Conservation (phyloP, 257 asterid genomes). For the Solanum appendiculatum region DNA sequence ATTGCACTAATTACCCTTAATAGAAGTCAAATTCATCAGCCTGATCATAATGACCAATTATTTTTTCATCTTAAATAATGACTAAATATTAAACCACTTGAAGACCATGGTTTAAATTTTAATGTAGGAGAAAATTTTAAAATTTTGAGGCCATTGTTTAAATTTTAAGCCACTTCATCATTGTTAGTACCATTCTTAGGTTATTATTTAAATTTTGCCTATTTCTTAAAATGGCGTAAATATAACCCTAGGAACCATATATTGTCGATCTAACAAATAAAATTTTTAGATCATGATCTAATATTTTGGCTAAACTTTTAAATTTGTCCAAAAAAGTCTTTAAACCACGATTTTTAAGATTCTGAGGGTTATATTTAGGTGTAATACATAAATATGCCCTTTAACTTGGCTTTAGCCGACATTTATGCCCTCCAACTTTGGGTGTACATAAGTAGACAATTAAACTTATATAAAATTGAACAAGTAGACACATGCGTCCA, state of each 20-base stretch:
- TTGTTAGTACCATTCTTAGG: not conserved
- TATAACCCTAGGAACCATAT: not conserved
- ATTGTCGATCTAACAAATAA: not conserved
- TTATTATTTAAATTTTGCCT: not conserved
- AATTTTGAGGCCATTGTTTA: not conserved
- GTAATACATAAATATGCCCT: too few relatives aligned
- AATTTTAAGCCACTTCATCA: not conserved
- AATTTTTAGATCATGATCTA: not conserved
- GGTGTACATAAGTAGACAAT: too few relatives aligned
- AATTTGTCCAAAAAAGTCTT: not conserved
- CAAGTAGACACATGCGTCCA: not conserved
- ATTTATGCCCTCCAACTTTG: rapidly evolving
- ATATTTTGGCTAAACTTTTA: not conserved
- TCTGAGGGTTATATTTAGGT: too few relatives aligned
- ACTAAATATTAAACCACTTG: not conserved
- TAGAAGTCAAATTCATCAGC: not conserved
- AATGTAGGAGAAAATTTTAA: not conserved
- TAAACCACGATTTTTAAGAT: not conserved
- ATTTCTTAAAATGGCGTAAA: not conserved
- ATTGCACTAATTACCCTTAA: not conserved
- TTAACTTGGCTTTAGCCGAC: rapidly evolving
- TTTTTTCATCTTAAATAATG: not conserved
- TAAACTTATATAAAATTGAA: not conserved
- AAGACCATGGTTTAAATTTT: not conserved
- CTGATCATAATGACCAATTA: not conserved